Evolutionary conservation across 192 early-diverging fungal species (phyloP).

Genomic region (Phycomyces nitens): DNA sequence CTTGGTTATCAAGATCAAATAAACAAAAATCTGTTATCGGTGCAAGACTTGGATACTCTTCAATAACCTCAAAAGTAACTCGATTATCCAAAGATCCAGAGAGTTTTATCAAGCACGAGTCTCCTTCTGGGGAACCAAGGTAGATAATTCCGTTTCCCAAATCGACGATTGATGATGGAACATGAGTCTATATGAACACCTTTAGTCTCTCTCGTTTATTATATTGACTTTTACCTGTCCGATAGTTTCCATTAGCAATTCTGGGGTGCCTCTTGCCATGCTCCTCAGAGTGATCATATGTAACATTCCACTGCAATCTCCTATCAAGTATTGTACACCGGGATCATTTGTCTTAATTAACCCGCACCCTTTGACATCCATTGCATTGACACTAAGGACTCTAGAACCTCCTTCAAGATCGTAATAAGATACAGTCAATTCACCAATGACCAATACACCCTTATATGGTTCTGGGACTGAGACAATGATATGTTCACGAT

Average conservation of each 20-base stretch:
- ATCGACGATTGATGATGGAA: slow-evolving; percentile 62
- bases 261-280: slow-evolving; percentile 25
- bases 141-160: slow-evolving; percentile 68
- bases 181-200: slow-evolving; percentile 30
- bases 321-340: slow-evolving; percentile 60
- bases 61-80: slow-evolving; percentile 53
- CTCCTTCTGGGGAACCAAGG: slow-evolving; percentile 82
- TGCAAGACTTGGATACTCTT: slow-evolving; percentile 70
- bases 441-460: slow-evolving; percentile 53
- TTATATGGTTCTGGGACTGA: slow-evolving; percentile 56
- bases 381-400: slow-evolving; percentile 42
- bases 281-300: slow-evolving; percentile 41
- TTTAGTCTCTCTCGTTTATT: background rate
- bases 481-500: slow-evolving; percentile 47
- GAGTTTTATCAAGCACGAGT: slow-evolving; percentile 77
- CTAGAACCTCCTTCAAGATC: slow-evolving; percentile 23
- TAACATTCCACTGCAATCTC: slow-evolving; percentile 63
- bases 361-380: slow-evolving; percentile 44
- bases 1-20: slow-evolving; percentile 71
- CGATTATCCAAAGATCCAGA: slow-evolving; percentile 42
- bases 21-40: slow-evolving; percentile 86
- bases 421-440: slow-evolving; percentile 54
- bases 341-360: slow-evolving; percentile 44
- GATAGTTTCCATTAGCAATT: slow-evolving; percentile 28
- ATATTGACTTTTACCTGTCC: slow-evolving; percentile 42